A percentile compares a stretch with the other conserved stretches of the same genome.
phyloP scores from a whole-genome alignment of 148 eudicot species.

The Pharnaceum exiguum region DNA sequence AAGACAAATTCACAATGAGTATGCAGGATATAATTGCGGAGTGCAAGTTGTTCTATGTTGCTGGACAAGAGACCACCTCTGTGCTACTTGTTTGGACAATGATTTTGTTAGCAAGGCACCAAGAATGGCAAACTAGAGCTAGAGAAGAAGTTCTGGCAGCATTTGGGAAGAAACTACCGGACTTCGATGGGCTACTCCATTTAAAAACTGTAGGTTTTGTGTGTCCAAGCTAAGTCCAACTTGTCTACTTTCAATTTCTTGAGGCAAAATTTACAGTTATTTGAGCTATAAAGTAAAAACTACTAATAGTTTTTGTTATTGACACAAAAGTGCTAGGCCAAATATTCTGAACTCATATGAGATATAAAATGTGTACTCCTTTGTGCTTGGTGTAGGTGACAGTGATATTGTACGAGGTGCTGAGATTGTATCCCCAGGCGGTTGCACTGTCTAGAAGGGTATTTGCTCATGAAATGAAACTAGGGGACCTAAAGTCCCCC shows the following conservation, averaged over 20 bases:
- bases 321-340: conserved; percentile 41
- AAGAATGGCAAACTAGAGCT: neutral
- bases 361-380: too few relatives aligned
- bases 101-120: neutral
- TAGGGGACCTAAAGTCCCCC: conserved; percentile 28
- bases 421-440: conserved; percentile 30
- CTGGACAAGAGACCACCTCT: conserved; percentile 9
- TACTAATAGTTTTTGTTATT: neutral
- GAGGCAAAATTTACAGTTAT: neutral
- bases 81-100: conserved; percentile 3
- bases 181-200: conserved; percentile 1
- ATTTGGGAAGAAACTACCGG: neutral
- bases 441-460: conserved; percentile 1
- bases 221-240: too few relatives aligned
- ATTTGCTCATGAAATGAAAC: conserved; percentile 7
- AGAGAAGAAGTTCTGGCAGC: too few relatives aligned
- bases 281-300: neutral
- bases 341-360: too few relatives aligned
- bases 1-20: too few relatives aligned
- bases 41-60: conserved; percentile 2
- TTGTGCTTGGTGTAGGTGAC: too few relatives aligned
- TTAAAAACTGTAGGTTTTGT: neutral
- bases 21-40: neutral
- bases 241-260: too few relatives aligned
- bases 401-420: conserved; percentile 36